phyloP scores from a whole-genome alignment of 2,329 filamentous ascomycete species.

The Aspergillus hortae region DNA sequence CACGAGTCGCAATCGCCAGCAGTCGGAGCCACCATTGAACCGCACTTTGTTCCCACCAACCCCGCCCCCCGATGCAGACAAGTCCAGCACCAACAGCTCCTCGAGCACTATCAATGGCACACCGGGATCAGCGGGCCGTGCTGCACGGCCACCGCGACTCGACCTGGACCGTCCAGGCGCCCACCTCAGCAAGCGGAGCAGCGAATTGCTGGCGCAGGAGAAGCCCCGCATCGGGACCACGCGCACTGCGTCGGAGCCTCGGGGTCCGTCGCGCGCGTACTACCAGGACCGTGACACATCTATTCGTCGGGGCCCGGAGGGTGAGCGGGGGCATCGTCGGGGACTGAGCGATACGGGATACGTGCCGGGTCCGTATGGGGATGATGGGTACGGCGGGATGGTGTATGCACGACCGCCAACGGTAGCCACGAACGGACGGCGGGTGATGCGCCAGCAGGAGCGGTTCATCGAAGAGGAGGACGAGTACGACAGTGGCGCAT shows the following conservation, averaged over 20 bases:
- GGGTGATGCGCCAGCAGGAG: constrained; percentile 40
- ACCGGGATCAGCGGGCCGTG: constrained; percentile 47
- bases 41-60: constrained; percentile 93
- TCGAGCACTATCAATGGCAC: constrained; percentile 30
- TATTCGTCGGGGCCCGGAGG: constrained; percentile 24
- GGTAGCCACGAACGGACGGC: constrained; percentile 41
- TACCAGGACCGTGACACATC: constrained; percentile 24
- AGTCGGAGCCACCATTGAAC: constrained; percentile 75
- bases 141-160: constrained; percentile 45
- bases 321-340: constrained; percentile 30
- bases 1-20: constrained; percentile 69
- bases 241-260: constrained; percentile 51
- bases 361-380: constrained; percentile 31
- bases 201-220: constrained; percentile 25
- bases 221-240: constrained; percentile 45
- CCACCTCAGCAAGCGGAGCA: constrained; percentile 31
- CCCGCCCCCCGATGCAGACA: constrained; percentile 88
- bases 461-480: constrained; percentile 79
- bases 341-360: constrained; percentile 31
- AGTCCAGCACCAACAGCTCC: constrained; percentile 37
- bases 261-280: constrained; percentile 40
- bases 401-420: constrained; percentile 56
- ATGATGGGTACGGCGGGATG: constrained; percentile 47
- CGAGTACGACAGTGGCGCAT: constrained; percentile 66
- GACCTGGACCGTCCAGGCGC: constrained; percentile 34